These are phyloP conservation scores for Petrea volubilis DNA, from an alignment of 257 asterid genomes.

Conservation along the genomic window DNA sequence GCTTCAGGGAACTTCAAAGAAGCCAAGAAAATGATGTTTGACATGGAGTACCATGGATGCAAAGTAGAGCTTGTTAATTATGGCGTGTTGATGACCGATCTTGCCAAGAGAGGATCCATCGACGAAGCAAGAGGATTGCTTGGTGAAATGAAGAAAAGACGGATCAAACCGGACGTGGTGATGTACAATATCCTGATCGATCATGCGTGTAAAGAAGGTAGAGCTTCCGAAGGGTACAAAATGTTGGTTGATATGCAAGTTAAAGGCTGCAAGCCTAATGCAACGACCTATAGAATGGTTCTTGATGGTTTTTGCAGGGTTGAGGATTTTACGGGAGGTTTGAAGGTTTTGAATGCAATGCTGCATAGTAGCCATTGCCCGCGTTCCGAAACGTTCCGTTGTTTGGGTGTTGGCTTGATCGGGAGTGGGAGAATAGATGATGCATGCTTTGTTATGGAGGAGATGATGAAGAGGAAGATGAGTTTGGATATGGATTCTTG, in stretches of 20 bases:
- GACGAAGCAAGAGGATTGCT: conserved; percentile 68
- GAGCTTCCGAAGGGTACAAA: conserved; percentile 64
- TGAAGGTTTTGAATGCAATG: conserved; percentile 76
- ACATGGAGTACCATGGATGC: conserved; percentile 94
- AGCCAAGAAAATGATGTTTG: conserved; percentile 85
- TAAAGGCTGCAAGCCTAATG: conserved; percentile 68
- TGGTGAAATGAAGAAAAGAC: conserved; percentile 78
- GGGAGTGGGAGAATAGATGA: conserved; percentile 51
- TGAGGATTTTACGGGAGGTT: conserved; percentile 56
- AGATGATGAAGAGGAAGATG: conserved; percentile 64
- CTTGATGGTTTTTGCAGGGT: conserved; percentile 69
- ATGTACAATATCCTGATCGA: conserved; percentile 63
- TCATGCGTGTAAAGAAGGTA: conserved; percentile 50
- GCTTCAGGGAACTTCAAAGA: conserved; percentile 51
- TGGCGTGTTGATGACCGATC: conserved; percentile 76
- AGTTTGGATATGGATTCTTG: conserved; percentile 50
- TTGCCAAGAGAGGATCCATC: conserved; percentile 56
- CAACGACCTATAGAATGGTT: conserved; percentile 76
- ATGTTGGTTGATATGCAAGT: conserved; percentile 73
- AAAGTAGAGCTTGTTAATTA: conserved; percentile 60
- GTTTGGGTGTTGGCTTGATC: conserved; percentile 52
- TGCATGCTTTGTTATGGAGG: conserved; percentile 65
- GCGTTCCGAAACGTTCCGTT: conserved; percentile 47
- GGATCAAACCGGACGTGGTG: conserved; percentile 71
- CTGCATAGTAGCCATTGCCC: conserved; percentile 59